These are phyloP conservation scores for Aspergillus mulundensis DNA, from an alignment of 495 filamentous ascomycete genomes.

Conservation along the genomic window DNA sequence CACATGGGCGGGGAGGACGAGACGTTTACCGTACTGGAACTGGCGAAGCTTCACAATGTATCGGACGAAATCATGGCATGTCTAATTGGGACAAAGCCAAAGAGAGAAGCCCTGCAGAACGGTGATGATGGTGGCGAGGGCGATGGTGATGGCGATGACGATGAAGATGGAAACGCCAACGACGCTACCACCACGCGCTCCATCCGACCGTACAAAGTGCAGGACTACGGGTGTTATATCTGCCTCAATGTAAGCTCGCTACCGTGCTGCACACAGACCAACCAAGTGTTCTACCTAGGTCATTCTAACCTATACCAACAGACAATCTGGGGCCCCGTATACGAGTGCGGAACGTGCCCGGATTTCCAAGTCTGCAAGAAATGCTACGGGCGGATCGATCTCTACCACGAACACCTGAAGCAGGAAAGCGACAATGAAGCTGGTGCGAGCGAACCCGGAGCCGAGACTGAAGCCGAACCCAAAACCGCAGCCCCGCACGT, in stretches of 20 bases:
- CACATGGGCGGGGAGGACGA: neutral
- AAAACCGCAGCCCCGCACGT: too few species aligned
- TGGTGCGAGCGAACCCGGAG: too few species aligned
- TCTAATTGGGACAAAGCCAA: too few species aligned
- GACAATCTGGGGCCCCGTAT: slow-evolving; percentile 1
- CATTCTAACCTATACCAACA: neutral
- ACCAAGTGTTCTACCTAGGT: too few species aligned
- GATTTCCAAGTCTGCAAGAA: neutral
- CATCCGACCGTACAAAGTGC: too few species aligned
- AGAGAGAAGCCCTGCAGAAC: too few species aligned
- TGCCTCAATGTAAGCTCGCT: neutral
- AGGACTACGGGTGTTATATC: too few species aligned
- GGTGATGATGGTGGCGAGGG: neutral
- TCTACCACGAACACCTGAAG: neutral
- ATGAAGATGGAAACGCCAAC: neutral
- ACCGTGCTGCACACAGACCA: too few species aligned
- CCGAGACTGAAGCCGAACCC: too few species aligned
- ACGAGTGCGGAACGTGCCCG: neutral
- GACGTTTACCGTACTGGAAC: neutral
- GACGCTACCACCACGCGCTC: neutral
- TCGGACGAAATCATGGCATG: neutral
- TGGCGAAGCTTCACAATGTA: neutral
- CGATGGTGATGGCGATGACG: neutral
- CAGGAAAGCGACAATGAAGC: neutral
- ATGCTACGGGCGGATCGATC: neutral